A percentile compares a stretch with the other conserved stretches of the same genome.
Evolutionary conservation across 2,329 filamentous ascomycete species (phyloP).

Genomic region (Trichoderma atrobrunneum): DNA sequence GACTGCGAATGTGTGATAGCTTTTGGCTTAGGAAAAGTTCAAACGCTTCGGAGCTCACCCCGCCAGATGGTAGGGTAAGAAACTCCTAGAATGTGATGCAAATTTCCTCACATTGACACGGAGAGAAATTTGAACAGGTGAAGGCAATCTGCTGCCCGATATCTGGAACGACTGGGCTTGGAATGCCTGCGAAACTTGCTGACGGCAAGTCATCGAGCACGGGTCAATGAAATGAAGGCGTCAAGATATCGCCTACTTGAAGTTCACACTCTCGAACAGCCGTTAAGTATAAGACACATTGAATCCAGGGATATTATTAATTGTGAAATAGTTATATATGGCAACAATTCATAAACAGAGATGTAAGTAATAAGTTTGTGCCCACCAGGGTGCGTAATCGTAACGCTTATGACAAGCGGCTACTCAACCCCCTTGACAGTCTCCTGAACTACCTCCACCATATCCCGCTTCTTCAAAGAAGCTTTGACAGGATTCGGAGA

Average conservation of each 20-base stretch:
- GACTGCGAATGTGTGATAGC: not conserved
- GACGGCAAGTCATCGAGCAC: not conserved
- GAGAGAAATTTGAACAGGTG: not conserved
- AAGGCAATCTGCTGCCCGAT: not conserved
- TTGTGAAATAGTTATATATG: not conserved
- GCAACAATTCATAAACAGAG: not conserved
- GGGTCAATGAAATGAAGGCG: not conserved
- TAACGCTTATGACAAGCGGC: not conserved
- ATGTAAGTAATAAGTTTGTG: not conserved
- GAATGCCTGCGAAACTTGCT: not conserved
- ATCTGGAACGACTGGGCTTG: not conserved
- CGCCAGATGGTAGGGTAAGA: not conserved
- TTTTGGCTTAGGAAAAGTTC: not conserved
- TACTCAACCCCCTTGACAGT: not conserved
- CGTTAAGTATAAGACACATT: not conserved
- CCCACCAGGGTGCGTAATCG: not conserved
- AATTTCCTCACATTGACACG: not conserved
- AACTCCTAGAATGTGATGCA: not conserved
- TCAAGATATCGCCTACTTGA: not conserved
- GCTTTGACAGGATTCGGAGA: constrained; percentile 22
- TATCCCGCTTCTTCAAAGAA: constrained; percentile 3
- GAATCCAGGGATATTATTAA: not conserved
- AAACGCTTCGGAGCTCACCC: not conserved
- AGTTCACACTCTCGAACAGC: not conserved
- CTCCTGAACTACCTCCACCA: not conserved